Base-by-base conservation (phyloP, 2,329 filamentous ascomycete species). In the Orbilia quercus region DNA sequence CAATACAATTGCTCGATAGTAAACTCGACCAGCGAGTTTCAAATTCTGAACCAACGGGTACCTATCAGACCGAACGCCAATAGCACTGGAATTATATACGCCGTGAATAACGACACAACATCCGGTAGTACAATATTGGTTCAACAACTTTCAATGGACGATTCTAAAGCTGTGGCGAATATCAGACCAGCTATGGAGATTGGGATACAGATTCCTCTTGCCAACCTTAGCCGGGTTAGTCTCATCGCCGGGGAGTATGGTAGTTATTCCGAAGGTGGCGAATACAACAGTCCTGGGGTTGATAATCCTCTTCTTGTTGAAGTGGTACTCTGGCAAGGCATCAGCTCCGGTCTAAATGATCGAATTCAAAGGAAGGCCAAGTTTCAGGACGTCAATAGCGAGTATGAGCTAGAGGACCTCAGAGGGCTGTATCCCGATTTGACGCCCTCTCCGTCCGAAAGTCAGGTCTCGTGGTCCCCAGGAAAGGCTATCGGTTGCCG, bases 401-500 rank as follows among this genome's bases (percentile, higher is more conserved):
- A 45, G 40, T 16, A 58, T 20, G 54, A 58, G 22, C 36, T 58
- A n/a, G 6, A 28, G 36, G 54, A 45, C 12, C 38, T 58, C 18
- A 22, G 54, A 18, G 54, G 22, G 1, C 14, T 40, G 25, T 54
- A 54, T n/a, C 34, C 51, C 1, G 16, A 40, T 18, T 36, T 14
- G 14, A 12, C 28, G 9, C 28, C 28, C 5, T 31, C 28, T 31
- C 28, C 9, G 4, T 4, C 9, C 9, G 28, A 31, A 31, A 31
- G 9, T 9, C 5, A 5, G 28, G 28, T 5, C 9, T 31, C 28
- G 9, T 38, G 34, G 28, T 14, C 9, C 7, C n/a, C 50, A 1
- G 48, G 31, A 40, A 54, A 54, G n/a, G 55, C 55, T 1, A 20
- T 59, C 22, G 55, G 55, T 6, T 59, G 55, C 16, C 55, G 55